A percentile compares a stretch with the other conserved stretches of the same genome.
phyloP scores from a whole-genome alignment of 2,329 filamentous ascomycete genomes.

The Microdochium bolleyi region DNA sequence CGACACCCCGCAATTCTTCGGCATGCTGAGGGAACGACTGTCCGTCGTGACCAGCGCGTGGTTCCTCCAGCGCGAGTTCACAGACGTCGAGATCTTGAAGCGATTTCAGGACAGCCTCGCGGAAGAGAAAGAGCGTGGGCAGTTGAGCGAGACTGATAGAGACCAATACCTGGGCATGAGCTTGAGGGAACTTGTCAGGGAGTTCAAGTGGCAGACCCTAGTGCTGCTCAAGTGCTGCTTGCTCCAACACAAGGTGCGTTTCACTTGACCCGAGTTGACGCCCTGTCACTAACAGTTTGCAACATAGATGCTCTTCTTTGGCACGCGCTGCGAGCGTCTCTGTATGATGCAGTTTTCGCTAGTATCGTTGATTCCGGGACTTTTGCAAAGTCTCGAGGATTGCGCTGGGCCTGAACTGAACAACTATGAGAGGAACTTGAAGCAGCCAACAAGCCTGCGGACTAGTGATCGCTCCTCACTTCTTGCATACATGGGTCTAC shows the following conservation, averaged over 20 bases:
- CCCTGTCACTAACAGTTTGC: conserved; percentile 5
- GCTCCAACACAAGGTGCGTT: conserved; percentile 78
- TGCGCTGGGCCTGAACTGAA: conserved; percentile 92
- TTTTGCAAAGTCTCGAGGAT: conserved; percentile 87
- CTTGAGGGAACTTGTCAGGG: conserved; percentile 81
- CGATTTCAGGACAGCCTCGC: conserved; percentile 85
- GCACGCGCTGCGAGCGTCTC: conserved; percentile 86
- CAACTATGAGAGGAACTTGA: conserved; percentile 66
- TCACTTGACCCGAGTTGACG: background rate
- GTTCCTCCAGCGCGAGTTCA: conserved; percentile 93
- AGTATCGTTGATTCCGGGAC: conserved; percentile 86
- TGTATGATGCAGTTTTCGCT: conserved; percentile 99
- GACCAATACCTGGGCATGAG: conserved; percentile 88
- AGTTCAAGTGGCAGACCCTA: conserved; percentile 91
- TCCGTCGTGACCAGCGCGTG: conserved; percentile 88
- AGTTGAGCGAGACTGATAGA: conserved; percentile 56
- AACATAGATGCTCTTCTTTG: conserved; percentile 90
- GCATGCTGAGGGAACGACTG: conserved; percentile 81
- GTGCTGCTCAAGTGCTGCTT: conserved; percentile 91
- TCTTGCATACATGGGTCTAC: conserved; percentile 88
- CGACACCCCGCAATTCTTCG: conserved; percentile 83
- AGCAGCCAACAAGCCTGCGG: conserved; percentile 74
- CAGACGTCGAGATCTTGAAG: conserved; percentile 81
- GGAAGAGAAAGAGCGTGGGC: conserved; percentile 51
- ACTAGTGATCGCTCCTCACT: conserved; percentile 89